Evolutionary conservation across 768 basidiomycete genomes (phyloP), one percentile per base, ranked within the genome.

Genomic region (Phlebiopsis flavidoalba): DNA sequence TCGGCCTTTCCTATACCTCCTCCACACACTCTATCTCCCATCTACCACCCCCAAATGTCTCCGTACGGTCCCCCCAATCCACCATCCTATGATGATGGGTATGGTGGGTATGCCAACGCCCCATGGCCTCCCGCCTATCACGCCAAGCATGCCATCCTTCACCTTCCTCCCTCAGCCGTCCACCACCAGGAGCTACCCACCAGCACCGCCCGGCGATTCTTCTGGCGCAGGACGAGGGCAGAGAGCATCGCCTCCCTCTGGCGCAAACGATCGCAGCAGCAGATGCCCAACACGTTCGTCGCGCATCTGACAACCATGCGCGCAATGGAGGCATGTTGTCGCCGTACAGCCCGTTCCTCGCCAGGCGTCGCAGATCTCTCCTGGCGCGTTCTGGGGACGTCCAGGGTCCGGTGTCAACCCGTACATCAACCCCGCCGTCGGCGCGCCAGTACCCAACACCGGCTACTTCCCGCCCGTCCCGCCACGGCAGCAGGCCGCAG

Each of bases 141-240:
- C 95, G n/a, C 95, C 95, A 0, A 91, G 89, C 62, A 98, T 98
- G 95, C 96, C 96, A 0, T 86, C 93, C 5, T 98, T 97, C 75
- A 87, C 86, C 12, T 95, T 97, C 73, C 78, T 88, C 40, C 80
- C 83, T 17, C 83, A 83, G 46, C 80, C 68, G 67, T 77, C 49
- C 73, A 80, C 53, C 53, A 31, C 26, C 26, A 31, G 26, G 26
- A 78, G 46, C 63, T 73, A 62, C 69, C 75, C 50, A 68, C 45
- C 50, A 5, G 19, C 48, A 8, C 24, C 51, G 33, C 11, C 22
- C 6, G 26, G 45, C n/a, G 36, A 53, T 4, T 12, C 53, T 11
- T 17, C 19, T 12, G 10, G 31, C 7, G 36, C 19, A 19, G 8
- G 12, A 3, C 10, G 17, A 5, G n/a, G 24, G 10, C 59, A 60